Evolutionary conservation across 1,284 basidiomycete genomes (phyloP).

Genomic region (Ganoderma sp.): DNA sequence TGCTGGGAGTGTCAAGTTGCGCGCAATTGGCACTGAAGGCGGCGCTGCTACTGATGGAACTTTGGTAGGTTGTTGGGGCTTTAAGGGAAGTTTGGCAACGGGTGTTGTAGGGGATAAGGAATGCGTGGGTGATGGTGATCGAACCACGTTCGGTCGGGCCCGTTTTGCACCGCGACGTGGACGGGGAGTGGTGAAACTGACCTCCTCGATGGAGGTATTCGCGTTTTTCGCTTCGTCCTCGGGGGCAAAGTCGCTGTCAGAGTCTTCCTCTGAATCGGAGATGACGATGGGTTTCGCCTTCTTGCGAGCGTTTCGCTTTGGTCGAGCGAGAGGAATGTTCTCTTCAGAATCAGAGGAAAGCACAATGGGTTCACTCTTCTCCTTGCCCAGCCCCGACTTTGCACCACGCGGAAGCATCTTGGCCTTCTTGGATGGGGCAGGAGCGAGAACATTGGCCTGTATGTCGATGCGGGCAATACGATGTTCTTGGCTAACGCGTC

Average conservation of each 20-base stretch:
- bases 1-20: conserved; percentile 18
- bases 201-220: conserved; percentile 18
- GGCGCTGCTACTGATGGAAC: not conserved
- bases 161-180: conserved; percentile 15
- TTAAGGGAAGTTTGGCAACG: not conserved
- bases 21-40: conserved; percentile 1
- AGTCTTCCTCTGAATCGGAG: conserved; percentile 50
- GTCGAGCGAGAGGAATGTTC: conserved; percentile 27
- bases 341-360: conserved; percentile 37
- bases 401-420: conserved; percentile 6
- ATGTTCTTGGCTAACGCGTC: conserved; percentile 58
- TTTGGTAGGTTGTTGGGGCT: not conserved
- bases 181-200: conserved; percentile 35
- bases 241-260: conserved; percentile 40
- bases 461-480: conserved; percentile 42
- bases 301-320: conserved; percentile 28
- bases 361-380: conserved; percentile 11
- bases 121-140: conserved; percentile 24
- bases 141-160: conserved; percentile 14
- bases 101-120: conserved; percentile 22
- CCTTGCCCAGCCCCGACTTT: not conserved
- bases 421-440: conserved; percentile 13
- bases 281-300: conserved; percentile 40
- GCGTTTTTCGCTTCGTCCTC: not conserved
- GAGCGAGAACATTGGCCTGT: conserved; percentile 35